Evolutionary conservation across 2,329 filamentous ascomycete genomes (phyloP).

Genomic region (Daldinia sp.): DNA sequence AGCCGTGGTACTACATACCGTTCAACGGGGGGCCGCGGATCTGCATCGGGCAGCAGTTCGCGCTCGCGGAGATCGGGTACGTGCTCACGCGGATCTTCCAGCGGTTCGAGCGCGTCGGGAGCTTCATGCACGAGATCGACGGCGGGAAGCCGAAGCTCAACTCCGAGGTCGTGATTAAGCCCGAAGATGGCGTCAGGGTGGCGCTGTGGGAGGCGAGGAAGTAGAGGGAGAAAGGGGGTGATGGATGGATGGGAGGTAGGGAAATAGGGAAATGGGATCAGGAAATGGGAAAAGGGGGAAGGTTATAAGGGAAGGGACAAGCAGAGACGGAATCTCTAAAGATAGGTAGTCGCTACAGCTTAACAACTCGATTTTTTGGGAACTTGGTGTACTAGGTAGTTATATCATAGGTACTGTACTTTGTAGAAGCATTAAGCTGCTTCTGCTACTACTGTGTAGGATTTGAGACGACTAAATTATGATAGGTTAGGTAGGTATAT

Average conservation of each 20-base stretch:
- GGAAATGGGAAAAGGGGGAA: too few species aligned
- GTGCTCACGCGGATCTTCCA: constrained; percentile 79
- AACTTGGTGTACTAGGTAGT: too few species aligned
- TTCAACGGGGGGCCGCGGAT: constrained; percentile 81
- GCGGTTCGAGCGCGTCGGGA: constrained; percentile 73
- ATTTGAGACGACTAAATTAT: too few species aligned
- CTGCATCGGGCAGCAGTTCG: constrained; percentile 85
- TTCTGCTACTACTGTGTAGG: too few species aligned
- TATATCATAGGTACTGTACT: too few species aligned
- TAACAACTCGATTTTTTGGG: too few species aligned
- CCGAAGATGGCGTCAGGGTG: constrained; percentile 69
- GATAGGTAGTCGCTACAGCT: too few species aligned
- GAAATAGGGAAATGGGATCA: background rate
- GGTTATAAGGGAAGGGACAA: too few species aligned
- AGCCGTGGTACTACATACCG: constrained; percentile 78
- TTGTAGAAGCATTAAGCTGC: too few species aligned
- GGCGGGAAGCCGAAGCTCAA: constrained; percentile 66
- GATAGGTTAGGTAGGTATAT: too few species aligned
- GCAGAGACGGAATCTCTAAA: too few species aligned
- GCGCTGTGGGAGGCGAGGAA: constrained; percentile 65
- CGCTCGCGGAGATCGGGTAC: constrained; percentile 81
- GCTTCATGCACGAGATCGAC: constrained; percentile 67
- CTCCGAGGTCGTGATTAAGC: constrained; percentile 71
- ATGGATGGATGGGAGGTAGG: background rate
- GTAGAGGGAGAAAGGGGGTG: constrained; percentile 30